These are phyloP conservation scores for Insectozyma bohioensis DNA, from an alignment of 1,139 yeast species.

Conservation along the genomic window DNA sequence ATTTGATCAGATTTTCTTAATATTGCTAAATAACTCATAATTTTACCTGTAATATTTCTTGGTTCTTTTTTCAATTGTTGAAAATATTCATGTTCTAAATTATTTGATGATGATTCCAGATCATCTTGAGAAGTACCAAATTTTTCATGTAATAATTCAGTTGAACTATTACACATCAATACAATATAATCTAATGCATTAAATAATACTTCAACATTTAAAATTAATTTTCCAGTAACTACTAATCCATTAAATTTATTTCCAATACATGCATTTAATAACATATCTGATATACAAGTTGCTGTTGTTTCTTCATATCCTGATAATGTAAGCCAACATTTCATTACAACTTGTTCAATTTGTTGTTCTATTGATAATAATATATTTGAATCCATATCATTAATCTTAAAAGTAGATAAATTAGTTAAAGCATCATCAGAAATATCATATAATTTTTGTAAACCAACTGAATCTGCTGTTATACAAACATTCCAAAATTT, in stretches of 20 bases:
- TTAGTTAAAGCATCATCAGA: constrained; percentile 22
- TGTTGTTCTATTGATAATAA: constrained; percentile 60
- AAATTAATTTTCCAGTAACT: constrained; percentile 72
- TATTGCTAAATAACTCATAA: constrained; percentile 76
- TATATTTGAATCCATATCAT: constrained; percentile 46
- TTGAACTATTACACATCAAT: constrained; percentile 12
- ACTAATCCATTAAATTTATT: constrained; percentile 69
- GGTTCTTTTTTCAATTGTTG: constrained; percentile 67
- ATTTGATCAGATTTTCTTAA: constrained; percentile 55
- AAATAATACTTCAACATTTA: constrained; percentile 75
- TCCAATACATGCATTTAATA: constrained; percentile 78
- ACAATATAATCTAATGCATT: constrained; percentile 64
- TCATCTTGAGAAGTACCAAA: constrained; percentile 10
- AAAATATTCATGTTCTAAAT: constrained; percentile 21
- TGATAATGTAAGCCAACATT: constrained; percentile 85
- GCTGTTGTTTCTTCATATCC: constrained; percentile 94
- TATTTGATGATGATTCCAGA: constrained; percentile 16
- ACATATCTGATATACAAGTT: constrained; percentile 87
- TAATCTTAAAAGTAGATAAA: constrained; percentile 8
- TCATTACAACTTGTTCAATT: constrained; percentile 68
- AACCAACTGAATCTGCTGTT: constrained; percentile 63
- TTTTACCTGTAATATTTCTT: constrained; percentile 77
- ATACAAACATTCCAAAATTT: constrained; percentile 93
- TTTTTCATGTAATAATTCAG: constrained; percentile 8
- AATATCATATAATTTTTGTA: constrained; percentile 24